phyloP scores from a whole-genome alignment of 202 grass and related monocot genomes.

The Bolboschoenoplectus hybrid region DNA sequence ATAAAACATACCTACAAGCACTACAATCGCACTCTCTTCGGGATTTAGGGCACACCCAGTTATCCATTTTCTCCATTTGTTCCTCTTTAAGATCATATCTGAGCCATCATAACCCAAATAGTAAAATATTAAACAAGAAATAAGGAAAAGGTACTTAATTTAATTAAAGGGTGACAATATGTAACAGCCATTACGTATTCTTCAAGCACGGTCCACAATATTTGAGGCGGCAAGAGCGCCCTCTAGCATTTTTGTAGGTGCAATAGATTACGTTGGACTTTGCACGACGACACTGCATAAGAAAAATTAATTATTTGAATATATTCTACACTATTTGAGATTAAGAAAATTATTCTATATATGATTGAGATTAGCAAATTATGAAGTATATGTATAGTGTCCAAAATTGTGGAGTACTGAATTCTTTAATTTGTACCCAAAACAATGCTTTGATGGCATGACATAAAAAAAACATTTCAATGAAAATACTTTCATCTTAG shows the following conservation, averaged over 20 bases:
- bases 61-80: not conserved
- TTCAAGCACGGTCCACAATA: not conserved
- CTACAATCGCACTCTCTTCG: not conserved
- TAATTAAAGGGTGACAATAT: not conserved
- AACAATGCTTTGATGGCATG: not conserved
- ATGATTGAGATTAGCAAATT: not conserved
- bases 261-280: not conserved
- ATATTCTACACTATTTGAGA: not conserved
- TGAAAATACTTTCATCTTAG: too few species aligned
- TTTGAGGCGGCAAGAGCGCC: not conserved
- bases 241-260: not conserved
- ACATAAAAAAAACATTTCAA: not conserved
- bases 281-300: conserved; percentile 1
- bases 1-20: not conserved
- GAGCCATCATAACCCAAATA: not conserved
- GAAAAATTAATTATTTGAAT: not conserved
- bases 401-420: not conserved
- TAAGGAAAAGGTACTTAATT: not conserved
- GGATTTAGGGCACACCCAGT: not conserved
- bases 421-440: not conserved
- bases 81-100: not conserved
- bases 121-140: conserved; percentile 2
- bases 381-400: not conserved
- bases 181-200: conserved; percentile 4
- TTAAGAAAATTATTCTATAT: not conserved